Evolutionary conservation across 2,329 filamentous ascomycete genomes (phyloP), one percentile per base, ranked within the genome.

Genomic region (Cytospora chrysosperma): DNA sequence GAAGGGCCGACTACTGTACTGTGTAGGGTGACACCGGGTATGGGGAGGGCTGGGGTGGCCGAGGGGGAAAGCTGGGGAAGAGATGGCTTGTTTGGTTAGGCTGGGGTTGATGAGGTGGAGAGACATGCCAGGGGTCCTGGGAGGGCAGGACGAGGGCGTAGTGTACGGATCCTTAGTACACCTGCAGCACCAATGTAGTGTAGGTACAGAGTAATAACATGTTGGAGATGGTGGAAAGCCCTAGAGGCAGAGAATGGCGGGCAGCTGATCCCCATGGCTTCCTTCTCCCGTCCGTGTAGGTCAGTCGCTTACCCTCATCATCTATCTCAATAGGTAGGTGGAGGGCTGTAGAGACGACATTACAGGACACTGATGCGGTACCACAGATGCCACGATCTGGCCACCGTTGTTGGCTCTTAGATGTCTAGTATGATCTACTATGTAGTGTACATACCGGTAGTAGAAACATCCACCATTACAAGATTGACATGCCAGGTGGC

Each of bases 1-100:
- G 56, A 55, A 49, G 56, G 61, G 40, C 56, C 56, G 57, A 56
- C 56, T 61, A n/a, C n/a, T n/a, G n/a, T n/a, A n/a, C n/a, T n/a
- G n/a, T n/a, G n/a, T n/a, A 32, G 57, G 21, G 40, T 59, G 62
- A 56, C 52, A 51, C 40, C n/a, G 43, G n/a, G 7, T 13, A 47
- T 47, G 43, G 8, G 37, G 40, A 53, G 30, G 50, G 32, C 28
- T 30, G n/a, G 21, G 13, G 43, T 53, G 12, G 21, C 32, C 30
- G 26, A 32, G 34, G 37, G 32, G 37, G n/a, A 34, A 52, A 26
- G 40, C 43, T 61, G 10, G 34, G 40, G n/a, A 15, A 15, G 17
- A 26, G 56, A 28, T 34, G 50, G n/a, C 27, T 49, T 24, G n/a
- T 47, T 47, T 24, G 19, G 30, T 10, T 30, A 30, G 50, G 49